These are phyloP conservation scores for Trichoderma gamsii DNA, from an alignment of 495 filamentous ascomycete species.

Conservation along the genomic window DNA sequence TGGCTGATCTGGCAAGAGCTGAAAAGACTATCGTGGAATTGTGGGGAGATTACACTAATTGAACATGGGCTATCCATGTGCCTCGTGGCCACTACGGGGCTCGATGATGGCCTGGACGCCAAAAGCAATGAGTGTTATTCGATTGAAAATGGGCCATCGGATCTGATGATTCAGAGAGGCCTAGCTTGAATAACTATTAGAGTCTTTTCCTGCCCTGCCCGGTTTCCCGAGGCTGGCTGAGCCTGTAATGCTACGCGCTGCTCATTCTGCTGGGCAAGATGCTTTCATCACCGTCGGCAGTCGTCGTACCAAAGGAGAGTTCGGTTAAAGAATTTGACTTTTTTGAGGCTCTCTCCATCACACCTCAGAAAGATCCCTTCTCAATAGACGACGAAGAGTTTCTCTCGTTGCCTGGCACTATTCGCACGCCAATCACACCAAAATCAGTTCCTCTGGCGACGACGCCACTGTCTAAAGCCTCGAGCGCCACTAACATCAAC, in stretches of 20 bases:
- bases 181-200: not conserved
- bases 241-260: not conserved
- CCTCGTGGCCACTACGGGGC: conserved; percentile 1
- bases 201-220: not conserved
- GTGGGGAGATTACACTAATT: not conserved
- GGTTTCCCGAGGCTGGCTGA: not conserved
- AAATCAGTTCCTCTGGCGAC: not conserved
- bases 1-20: not conserved
- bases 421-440: not conserved
- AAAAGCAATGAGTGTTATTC: not conserved
- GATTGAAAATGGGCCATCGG: not conserved
- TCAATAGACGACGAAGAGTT: not conserved
- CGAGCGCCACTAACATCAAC: not conserved
- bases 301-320: not conserved
- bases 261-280: not conserved
- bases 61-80: not conserved
- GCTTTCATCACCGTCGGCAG: not conserved
- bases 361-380: conserved; percentile 4
- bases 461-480: not conserved
- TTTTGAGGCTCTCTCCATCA: conserved; percentile 13
- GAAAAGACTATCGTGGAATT: not conserved
- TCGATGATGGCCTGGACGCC: not conserved
- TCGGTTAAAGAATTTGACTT: conserved; percentile 5
- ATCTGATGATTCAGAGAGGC: not conserved
- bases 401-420: not conserved